Percentiles rank a stretch among this genome's conserved stretches.
Conservation (phyloP, 2,329 filamentous ascomycete genomes). For the Ophiostoma australiae region DNA sequence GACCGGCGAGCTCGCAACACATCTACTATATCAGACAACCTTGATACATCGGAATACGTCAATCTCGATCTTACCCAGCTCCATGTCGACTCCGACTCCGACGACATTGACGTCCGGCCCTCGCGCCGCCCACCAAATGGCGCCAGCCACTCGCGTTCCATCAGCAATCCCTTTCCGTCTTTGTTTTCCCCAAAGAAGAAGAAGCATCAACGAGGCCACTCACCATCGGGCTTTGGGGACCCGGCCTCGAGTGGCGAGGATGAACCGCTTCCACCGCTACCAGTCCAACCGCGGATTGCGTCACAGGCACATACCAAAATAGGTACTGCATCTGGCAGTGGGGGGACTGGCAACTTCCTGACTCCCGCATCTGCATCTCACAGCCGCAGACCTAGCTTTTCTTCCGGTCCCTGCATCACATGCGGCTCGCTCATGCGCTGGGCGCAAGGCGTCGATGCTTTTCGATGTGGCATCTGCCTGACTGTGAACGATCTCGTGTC, state of each 20-base stretch:
- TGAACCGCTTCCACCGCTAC: constrained; percentile 31
- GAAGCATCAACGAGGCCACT: constrained; percentile 44
- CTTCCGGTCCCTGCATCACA: constrained; percentile 75
- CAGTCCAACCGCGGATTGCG: not conserved
- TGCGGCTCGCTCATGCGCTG: constrained; percentile 77
- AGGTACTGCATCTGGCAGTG: not conserved
- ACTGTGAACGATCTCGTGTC: constrained; percentile 75
- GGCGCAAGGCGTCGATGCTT: constrained; percentile 66
- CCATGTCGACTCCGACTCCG: constrained; percentile 35
- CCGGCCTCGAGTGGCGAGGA: constrained; percentile 43
- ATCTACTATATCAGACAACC: constrained; percentile 14
- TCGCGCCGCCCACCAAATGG: constrained; percentile 29
- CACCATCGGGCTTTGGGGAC: constrained; percentile 34
- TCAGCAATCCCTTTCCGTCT: constrained; percentile 75
- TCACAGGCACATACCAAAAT: not conserved
- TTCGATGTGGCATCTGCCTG: constrained; percentile 77
- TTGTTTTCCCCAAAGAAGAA: constrained; percentile 61
- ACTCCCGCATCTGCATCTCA: constrained; percentile 35
- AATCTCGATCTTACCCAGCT: constrained; percentile 28
- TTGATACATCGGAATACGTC: constrained; percentile 17
- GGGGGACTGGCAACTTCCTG: not conserved
- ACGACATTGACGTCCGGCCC: constrained; percentile 39
- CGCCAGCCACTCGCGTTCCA: constrained; percentile 56
- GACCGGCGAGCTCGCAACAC: constrained; percentile 12
- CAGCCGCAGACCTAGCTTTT: constrained; percentile 50